Percentiles rank a stretch among this genome's conserved stretches.
Conservation (phyloP, 495 filamentous ascomycete genomes). For the Trichoderma parareesei region DNA sequence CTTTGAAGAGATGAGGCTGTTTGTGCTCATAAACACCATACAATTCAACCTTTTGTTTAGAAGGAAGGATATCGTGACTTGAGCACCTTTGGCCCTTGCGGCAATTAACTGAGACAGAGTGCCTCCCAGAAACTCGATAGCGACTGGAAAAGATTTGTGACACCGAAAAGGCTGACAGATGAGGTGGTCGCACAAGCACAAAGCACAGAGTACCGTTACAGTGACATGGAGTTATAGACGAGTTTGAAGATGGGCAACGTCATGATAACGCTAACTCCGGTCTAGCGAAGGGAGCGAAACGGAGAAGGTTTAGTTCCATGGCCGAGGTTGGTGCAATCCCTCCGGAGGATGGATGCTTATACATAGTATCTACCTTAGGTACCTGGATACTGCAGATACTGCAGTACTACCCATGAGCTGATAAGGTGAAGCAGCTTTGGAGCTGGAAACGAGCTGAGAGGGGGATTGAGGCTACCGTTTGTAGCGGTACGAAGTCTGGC, state of each 20-base stretch:
- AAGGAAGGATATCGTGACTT: too few relatives aligned
- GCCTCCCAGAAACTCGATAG: too few relatives aligned
- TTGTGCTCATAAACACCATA: too few relatives aligned
- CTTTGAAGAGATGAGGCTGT: too few relatives aligned
- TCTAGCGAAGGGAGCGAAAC: background rate
- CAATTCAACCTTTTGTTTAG: too few relatives aligned
- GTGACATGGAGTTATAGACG: background rate
- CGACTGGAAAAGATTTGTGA: too few relatives aligned
- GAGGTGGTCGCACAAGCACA: background rate
- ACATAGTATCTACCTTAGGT: background rate
- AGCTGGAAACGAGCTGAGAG: too few relatives aligned
- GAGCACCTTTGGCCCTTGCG: too few relatives aligned
- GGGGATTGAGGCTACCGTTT: too few relatives aligned
- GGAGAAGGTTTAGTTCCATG: background rate
- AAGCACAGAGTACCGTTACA: background rate
- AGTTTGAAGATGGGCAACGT: background rate
- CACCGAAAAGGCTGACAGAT: background rate
- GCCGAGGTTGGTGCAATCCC: background rate
- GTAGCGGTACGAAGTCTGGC: too few relatives aligned
- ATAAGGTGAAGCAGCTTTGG: background rate
- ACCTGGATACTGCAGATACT: background rate
- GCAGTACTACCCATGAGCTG: background rate
- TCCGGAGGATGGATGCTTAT: background rate
- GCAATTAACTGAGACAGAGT: too few relatives aligned
- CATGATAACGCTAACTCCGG: conserved; percentile 9